These are phyloP conservation scores for Boletus subcaerulescens DNA, from an alignment of 768 basidiomycete species.

Conservation along the genomic window DNA sequence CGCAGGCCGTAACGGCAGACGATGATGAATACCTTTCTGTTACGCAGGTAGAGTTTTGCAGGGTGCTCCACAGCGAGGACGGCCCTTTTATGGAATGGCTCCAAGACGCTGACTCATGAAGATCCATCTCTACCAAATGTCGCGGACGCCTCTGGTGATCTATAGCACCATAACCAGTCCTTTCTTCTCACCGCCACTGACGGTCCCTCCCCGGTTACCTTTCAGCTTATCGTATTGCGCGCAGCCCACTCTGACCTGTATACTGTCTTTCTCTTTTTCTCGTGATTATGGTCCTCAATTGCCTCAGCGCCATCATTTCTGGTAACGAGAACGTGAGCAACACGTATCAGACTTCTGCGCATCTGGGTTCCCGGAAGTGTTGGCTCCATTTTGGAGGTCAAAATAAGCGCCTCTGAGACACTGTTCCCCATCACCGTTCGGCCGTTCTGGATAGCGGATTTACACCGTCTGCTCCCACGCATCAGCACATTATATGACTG, in stretches of 20 bases:
- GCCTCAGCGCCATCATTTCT: constrained; percentile 56
- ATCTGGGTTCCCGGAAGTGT: constrained; percentile 76
- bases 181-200: constrained; percentile 8
- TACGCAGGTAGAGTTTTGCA: neutral
- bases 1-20: constrained; percentile 7
- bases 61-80: neutral
- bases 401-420: constrained; percentile 47
- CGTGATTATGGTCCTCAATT: constrained; percentile 42
- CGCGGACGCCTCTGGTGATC: neutral
- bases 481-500: neutral
- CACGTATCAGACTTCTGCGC: constrained; percentile 59
- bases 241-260: no score
- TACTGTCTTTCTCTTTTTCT: constrained; percentile 12
- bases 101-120: neutral
- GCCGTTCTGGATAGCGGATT: no score
- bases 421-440: no score
- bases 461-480: neutral
- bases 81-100: constrained; percentile 5
- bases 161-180: constrained; percentile 6
- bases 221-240: no score
- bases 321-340: constrained; percentile 65
- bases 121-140: no score
- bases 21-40: constrained; percentile 11
- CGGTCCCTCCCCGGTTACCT: neutral
- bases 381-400: constrained; percentile 56